These are phyloP conservation scores for Diaporthe nobilis DNA, from an alignment of 2,329 filamentous ascomycete genomes.

Conservation along the genomic window DNA sequence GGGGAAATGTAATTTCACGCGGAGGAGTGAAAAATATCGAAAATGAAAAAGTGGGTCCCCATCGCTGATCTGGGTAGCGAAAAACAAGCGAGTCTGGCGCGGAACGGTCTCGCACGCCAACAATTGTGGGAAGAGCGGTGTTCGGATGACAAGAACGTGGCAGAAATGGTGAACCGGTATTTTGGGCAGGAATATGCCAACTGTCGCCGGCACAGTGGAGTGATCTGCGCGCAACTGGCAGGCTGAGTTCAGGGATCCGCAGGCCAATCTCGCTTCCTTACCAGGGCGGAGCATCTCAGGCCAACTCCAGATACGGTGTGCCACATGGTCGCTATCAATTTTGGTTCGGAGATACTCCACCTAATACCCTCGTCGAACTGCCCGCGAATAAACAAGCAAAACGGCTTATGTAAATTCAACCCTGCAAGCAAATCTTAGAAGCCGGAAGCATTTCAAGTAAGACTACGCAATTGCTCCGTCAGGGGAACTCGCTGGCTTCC, in stretches of 20 bases:
- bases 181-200: neutral
- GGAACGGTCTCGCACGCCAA: neutral
- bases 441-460: neutral
- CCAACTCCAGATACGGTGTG: constrained; percentile 12
- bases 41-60: too few relatives aligned
- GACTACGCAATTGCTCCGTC: neutral
- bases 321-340: constrained; percentile 23
- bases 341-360: constrained; percentile 1
- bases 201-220: neutral
- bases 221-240: constrained; percentile 22
- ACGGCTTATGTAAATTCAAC: constrained; percentile 2
- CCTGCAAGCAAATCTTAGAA: neutral
- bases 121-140: neutral
- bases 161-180: neutral
- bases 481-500: too few relatives aligned
- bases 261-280: constrained; percentile 28
- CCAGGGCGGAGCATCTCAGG: constrained; percentile 5
- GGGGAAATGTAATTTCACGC: too few relatives aligned
- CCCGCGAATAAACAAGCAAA: constrained; percentile 8
- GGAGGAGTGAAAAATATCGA: too few relatives aligned
- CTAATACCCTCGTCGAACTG: neutral
- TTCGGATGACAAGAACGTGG: constrained; percentile 1
- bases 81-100: constrained; percentile 19
- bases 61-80: neutral
- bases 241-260: constrained; percentile 26